A percentile compares a stretch with the other conserved stretches of the same genome.
phyloP scores from a whole-genome alignment of 176 grass and related monocot species.

The barley (Hordeum vulgare) region DNA sequence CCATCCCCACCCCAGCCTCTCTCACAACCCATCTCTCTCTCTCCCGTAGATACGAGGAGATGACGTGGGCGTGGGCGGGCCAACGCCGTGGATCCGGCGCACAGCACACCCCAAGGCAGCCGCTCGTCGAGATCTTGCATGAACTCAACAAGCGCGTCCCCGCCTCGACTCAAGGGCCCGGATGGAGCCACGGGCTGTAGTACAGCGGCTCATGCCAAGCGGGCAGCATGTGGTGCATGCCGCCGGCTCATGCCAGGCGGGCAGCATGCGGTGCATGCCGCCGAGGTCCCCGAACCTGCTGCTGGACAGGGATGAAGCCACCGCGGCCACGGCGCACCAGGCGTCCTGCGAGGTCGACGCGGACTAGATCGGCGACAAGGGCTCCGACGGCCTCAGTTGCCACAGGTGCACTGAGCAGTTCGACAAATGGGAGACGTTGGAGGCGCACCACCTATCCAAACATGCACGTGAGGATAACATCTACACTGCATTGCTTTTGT shows the following conservation, averaged over 20 bases:
- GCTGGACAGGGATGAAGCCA: conserved; percentile 28
- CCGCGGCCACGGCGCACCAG: background rate
- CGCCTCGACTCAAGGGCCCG: too few species aligned
- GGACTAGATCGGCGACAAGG: conserved; percentile 8
- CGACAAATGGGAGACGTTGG: conserved; percentile 66
- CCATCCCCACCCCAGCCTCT: too few species aligned
- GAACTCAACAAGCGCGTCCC: too few species aligned
- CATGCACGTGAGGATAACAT: conserved; percentile 55
- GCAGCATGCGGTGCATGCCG: too few species aligned
- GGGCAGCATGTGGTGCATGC: conserved; percentile 43
- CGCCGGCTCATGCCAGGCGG: too few species aligned
- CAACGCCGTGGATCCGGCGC: too few species aligned
- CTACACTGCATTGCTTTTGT: background rate
- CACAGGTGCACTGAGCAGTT: conserved; percentile 67
- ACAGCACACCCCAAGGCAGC: too few species aligned
- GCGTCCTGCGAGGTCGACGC: conserved; percentile 43
- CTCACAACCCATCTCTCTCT: too few species aligned
- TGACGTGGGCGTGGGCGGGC: too few species aligned
- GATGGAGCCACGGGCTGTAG: conserved; percentile 49
- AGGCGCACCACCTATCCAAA: conserved; percentile 75
- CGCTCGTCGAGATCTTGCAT: too few species aligned
- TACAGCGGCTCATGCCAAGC: conserved; percentile 45
- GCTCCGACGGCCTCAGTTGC: too few species aligned
- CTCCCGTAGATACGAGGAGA: too few species aligned
- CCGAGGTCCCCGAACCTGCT: conserved; percentile 56